Evolutionary conservation across 208 protist genomes (phyloP).

Genomic region (Phytomonas sp.): DNA sequence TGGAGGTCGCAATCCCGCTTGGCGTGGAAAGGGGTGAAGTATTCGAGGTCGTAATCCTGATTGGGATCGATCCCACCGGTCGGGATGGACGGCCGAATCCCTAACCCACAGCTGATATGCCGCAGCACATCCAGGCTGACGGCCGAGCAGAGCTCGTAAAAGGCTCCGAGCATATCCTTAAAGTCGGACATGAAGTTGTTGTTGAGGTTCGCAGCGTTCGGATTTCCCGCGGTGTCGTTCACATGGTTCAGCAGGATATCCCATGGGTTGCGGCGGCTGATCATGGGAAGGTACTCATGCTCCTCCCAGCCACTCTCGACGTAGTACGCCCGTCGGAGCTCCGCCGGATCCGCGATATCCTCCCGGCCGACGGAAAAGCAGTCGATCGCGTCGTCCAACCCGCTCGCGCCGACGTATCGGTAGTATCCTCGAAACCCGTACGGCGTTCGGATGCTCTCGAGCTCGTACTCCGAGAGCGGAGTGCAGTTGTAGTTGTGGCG

Average conservation of each 20-base stretch:
- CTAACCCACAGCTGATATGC: conserved; percentile 80
- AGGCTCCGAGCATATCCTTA: conserved; percentile 77
- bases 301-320: conserved; percentile 57
- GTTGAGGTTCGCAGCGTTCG: conserved; percentile 17
- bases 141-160: conserved; percentile 74
- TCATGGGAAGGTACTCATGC: conserved; percentile 50
- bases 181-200: conserved; percentile 84
- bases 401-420: conserved; percentile 70
- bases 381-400: conserved; percentile 79
- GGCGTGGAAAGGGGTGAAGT: conserved; percentile 66
- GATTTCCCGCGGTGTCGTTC: conserved; percentile 11
- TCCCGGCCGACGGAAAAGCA: conserved; percentile 84
- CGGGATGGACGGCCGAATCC: conserved; percentile 64
- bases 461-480: conserved; percentile 53
- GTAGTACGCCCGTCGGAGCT: conserved; percentile 66
- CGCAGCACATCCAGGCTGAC: conserved; percentile 78
- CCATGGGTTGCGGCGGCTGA: conserved; percentile 79
- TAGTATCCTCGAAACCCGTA: conserved; percentile 79
- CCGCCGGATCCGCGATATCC: conserved; percentile 47
- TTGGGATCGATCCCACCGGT: conserved; percentile 48
- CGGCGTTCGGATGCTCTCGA: conserved; percentile 62
- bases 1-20: conserved; percentile 81
- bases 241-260: conserved; percentile 66
- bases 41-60: conserved; percentile 69
- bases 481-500: conserved; percentile 56